Conservation (phyloP, 495 filamentous ascomycete species). For the Tetracladium marchalianum region DNA sequence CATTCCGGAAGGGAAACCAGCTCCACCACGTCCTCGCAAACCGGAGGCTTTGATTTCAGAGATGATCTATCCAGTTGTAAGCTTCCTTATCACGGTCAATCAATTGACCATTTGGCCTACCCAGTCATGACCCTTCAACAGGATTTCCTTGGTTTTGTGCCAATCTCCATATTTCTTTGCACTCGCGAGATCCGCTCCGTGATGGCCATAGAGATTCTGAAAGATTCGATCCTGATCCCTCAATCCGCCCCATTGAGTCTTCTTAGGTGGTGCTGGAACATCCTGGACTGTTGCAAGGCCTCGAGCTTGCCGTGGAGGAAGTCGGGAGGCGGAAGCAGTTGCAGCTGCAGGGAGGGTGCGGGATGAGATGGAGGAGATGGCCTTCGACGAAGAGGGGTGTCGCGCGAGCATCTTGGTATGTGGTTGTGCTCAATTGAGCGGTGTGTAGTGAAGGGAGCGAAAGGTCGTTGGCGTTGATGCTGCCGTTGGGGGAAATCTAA, state of each 20-base stretch:
- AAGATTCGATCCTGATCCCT: constrained; percentile 97
- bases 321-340: constrained; percentile 21
- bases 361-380: constrained; percentile 44
- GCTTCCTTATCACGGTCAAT: background rate
- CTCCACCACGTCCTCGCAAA: constrained; percentile 89
- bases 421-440: constrained; percentile 23
- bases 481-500: constrained; percentile 5
- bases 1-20: constrained; percentile 93
- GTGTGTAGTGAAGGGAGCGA: background rate
- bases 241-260: constrained; percentile 70
- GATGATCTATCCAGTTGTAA: constrained; percentile 56
- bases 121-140: constrained; percentile 96
- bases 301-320: constrained; percentile 41
- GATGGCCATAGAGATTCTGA: constrained; percentile 92
- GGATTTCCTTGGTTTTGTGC: constrained; percentile 98
- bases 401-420: constrained; percentile 28
- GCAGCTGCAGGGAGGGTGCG: constrained; percentile 41
- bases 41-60: constrained; percentile 93
- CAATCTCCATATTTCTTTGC: constrained; percentile 99
- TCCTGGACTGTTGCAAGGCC: constrained; percentile 87
- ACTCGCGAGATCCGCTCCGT: constrained; percentile 78
- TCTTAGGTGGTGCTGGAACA: constrained; percentile 53
- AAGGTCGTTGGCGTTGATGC: constrained; percentile 8
- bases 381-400: constrained; percentile 27
- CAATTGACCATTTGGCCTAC: constrained; percentile 30